Evolutionary conservation across 805 yeast species (phyloP), one percentile per base, ranked within the genome.

Genomic region (Starmerella scarabaei): DNA sequence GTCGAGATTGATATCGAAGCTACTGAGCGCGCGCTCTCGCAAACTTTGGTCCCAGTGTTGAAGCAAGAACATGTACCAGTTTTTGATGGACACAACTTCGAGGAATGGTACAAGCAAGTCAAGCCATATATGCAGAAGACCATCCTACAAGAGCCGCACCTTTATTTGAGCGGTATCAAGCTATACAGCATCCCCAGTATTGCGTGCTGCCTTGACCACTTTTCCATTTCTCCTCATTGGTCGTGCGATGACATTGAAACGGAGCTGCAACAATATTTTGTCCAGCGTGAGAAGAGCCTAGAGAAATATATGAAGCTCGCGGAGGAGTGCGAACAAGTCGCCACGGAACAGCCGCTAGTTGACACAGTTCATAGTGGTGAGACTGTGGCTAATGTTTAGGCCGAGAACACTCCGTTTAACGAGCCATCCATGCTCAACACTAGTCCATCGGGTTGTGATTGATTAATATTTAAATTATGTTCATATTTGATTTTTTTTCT

Each of bases 31-130:
- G 6, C 15, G 15, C 15, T 28, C 18, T 6, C 31, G 8, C 9
- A 28, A 14, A 28, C 31, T 14, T 28, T 28, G 31, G 31, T 28
- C 8, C 15, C 18, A 7, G 31, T 6, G 6, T n/a, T 28, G 15
- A 6, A n/a, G 31, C 15, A 15, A 8, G 31, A 8, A 8, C 6
- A 30, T 8, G 14, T 30, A 14, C 19, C 35, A 4, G 16, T 33
- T 12, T 43, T 35, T 29, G 32, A 35, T 19, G 47, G 47, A 1
- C 4, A 9, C 11, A 33, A 36, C 26, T 40, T 39, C 30, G 12
- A 18, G 2, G 19, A n/a, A 9, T 43, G 47, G 47, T 33, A 23
- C 14, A 16, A 14, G 3, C 6, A 5, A 16, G 39, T 21, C 5
- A n/a, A 17, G 18, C 32, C 35, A 2, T 3, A 7, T 2, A 34